A percentile compares a stretch with the other conserved stretches of the same genome.
phyloP scores from a whole-genome alignment of 345 rosid species.

The Trapa bicornis region DNA sequence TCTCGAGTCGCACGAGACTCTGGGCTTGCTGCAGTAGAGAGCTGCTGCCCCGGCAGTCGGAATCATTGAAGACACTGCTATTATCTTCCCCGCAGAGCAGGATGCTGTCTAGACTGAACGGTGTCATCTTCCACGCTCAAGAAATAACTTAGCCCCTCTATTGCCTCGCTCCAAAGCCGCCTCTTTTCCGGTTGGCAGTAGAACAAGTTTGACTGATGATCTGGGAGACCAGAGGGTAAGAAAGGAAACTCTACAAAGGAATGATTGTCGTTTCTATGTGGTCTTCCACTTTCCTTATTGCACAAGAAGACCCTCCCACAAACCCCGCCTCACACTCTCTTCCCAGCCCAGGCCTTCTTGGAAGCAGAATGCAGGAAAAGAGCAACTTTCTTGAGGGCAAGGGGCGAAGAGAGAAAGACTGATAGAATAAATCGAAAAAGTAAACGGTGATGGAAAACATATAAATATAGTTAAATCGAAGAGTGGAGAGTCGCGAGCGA shows the following conservation, averaged over 20 bases:
- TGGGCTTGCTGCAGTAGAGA: constrained; percentile 4
- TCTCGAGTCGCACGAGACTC: constrained; percentile 7
- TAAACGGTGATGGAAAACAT: no score
- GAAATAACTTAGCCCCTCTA: neutral
- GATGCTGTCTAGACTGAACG: constrained; percentile 36
- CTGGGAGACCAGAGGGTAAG: neutral
- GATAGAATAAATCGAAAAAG: no score
- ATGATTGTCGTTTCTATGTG: neutral
- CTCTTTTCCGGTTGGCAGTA: neutral
- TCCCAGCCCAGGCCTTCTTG: constrained; percentile 15
- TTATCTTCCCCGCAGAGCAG: constrained; percentile 50
- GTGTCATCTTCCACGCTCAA: constrained; percentile 27
- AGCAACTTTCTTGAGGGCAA: no score
- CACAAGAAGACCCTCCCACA: no score
- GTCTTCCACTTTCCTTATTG: constrained; percentile 6
- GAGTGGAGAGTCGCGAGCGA: no score
- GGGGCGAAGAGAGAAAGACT: constrained; percentile 11
- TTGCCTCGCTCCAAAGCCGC: neutral
- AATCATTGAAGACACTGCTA: constrained; percentile 29
- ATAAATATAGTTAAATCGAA: no score
- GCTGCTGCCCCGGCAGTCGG: constrained; percentile 9
- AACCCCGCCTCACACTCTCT: constrained; percentile 9
- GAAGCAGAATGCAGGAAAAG: constrained; percentile 22
- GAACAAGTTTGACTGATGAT: neutral
- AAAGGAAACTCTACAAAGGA: constrained; percentile 12